Percentiles rank a stretch among this genome's conserved stretches.
Evolutionary conservation across 805 yeast genomes (phyloP).

Genomic region (Ogataea pini): DNA sequence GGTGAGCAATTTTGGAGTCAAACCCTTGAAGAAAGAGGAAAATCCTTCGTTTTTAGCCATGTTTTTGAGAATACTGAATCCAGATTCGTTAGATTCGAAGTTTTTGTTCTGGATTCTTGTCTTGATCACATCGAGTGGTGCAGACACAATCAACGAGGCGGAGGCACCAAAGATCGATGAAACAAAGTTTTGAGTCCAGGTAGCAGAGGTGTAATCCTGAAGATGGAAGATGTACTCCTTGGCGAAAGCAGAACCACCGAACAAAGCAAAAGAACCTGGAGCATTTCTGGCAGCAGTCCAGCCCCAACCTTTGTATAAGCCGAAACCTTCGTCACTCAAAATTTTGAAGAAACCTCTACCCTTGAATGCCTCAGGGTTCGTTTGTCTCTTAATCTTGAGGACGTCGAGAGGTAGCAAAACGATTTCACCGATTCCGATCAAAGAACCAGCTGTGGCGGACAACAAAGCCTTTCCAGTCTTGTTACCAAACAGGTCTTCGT

Average conservation of each 20-base stretch:
- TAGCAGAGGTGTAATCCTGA: conserved; percentile 83
- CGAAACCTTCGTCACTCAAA: conserved; percentile 86
- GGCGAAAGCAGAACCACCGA: conserved; percentile 98
- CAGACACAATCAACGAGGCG: conserved; percentile 93
- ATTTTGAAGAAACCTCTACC: conserved; percentile 95
- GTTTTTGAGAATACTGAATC: conserved; percentile 88
- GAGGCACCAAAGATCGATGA: conserved; percentile 97
- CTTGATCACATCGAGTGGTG: conserved; percentile 97
- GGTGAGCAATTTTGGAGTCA: conserved; percentile 93
- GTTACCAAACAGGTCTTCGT: conserved; percentile 79
- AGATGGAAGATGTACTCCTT: conserved; percentile 92
- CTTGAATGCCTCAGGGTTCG: conserved; percentile 98
- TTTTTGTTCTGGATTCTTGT: conserved; percentile 97
- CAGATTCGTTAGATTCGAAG: conserved; percentile 94
- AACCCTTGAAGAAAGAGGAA: conserved; percentile 90
- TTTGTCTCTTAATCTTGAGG: conserved; percentile 96
- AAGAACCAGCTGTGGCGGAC: conserved; percentile 96
- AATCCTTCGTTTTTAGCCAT: conserved; percentile 91
- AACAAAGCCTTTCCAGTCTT: conserved; percentile 97
- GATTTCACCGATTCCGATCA: conserved; percentile 97
- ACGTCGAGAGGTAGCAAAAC: conserved; percentile 94
- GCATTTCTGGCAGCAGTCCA: conserved; percentile 99
- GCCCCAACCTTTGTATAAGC: conserved; percentile 97
- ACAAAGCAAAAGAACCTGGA: conserved; percentile 96
- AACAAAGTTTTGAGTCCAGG: conserved; percentile 93